Evolutionary conservation across 208 protist genomes (phyloP), one percentile per base, ranked within the genome.

Genomic region (Herpetomonas muscarum): DNA sequence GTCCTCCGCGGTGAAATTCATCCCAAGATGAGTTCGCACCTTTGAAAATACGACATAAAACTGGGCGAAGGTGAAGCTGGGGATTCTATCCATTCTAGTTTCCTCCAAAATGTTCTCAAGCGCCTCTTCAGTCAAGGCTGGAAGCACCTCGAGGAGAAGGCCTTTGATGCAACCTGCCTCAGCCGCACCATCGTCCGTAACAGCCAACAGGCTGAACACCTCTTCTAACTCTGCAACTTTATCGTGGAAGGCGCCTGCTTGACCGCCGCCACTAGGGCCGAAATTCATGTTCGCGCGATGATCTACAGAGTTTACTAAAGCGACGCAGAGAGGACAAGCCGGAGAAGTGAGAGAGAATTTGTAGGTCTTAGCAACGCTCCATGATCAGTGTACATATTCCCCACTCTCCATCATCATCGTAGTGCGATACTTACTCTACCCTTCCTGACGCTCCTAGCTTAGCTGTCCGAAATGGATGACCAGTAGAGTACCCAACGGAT

Each of bases 151-250:
- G 17, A 63, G 53, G 17, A 80, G 45, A 7, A 87, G 45, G 22
- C 29, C 39, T 51, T 69, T 79, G 7, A 87, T 46, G 12, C 67
- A 61, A 5, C 59, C 49, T 0, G 73, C 60, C 50, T 55, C 65
- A 42, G 82, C 61, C 31, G 51, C 30, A 13, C 78, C 81, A 24
- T 85, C 75, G 39, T 63, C 69, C 25, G 70, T 73, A 21, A 58
- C 44, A 52, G 85, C 72, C 13, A 88, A 59, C 12, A 82, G 49
- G 10, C 55, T 56, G 47, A 92, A 92, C 0, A 70, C 65, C 46
- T 87, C 85, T 39, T 79, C 77, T 45, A 87, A 53, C 42, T 87
- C 79, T 17, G 76, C 79, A 2, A 80, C 76, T 45, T 72, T 71
- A 56, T 88, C 76, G 55, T 92, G 85, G 10, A 62, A 46, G 15